Evolutionary conservation across 192 early-diverging fungal species (phyloP).

Genomic region (Rhizophagus clarus): DNA sequence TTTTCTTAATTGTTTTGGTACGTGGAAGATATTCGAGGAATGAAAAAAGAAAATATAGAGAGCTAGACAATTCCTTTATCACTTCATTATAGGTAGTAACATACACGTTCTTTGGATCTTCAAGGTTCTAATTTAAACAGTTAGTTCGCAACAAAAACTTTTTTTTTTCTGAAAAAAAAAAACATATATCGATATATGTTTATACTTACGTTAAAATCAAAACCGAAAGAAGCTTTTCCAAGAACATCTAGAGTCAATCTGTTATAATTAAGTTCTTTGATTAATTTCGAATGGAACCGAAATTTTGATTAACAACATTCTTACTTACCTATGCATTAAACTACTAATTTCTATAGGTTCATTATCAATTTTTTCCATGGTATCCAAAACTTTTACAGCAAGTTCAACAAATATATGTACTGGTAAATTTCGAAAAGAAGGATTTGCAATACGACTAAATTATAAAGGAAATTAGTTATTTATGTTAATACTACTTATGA

Average conservation of each 20-base stretch:
- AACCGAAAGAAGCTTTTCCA: neutral
- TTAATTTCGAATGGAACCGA: too few relatives aligned
- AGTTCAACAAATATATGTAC: neutral
- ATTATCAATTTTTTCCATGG: slow-evolving; percentile 5
- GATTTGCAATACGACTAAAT: neutral
- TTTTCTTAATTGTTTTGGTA: neutral
- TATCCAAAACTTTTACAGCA: neutral
- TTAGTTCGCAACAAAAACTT: too few relatives aligned
- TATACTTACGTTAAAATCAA: neutral
- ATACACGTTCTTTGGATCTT: neutral
- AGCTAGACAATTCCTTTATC: neutral
- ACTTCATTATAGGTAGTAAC: neutral
- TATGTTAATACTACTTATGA: neutral
- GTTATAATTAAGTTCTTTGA: neutral
- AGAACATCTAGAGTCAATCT: neutral
- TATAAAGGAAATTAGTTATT: neutral
- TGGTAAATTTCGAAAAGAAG: neutral
- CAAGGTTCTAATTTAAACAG: neutral
- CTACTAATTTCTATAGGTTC: neutral
- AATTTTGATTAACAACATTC: neutral
- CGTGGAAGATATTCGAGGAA: neutral
- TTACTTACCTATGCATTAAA: neutral
- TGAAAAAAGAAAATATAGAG: neutral
- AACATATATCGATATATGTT: neutral
- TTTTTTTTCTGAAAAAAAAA: neutral